phyloP scores from a whole-genome alignment of 2,329 filamentous ascomycete species.

The Chalara sp. region DNA sequence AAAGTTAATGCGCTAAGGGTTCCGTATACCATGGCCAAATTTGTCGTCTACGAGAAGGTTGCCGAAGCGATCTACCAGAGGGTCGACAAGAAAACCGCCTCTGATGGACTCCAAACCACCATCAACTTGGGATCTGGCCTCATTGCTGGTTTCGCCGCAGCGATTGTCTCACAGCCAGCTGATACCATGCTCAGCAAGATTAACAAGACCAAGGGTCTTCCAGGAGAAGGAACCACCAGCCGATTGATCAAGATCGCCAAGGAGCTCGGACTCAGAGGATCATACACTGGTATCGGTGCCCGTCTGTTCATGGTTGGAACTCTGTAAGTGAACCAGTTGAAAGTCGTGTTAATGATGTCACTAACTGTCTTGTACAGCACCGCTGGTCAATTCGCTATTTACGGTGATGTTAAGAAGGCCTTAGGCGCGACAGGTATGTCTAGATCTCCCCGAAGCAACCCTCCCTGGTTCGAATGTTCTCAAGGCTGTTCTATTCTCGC shows the following conservation, averaged over 20 bases:
- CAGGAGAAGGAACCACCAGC: slow-evolving; percentile 75
- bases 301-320: slow-evolving; percentile 58
- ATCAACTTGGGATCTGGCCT: slow-evolving; percentile 77
- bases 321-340: slow-evolving; percentile 10
- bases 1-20: slow-evolving; percentile 45
- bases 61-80: slow-evolving; percentile 63
- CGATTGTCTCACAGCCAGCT: slow-evolving; percentile 80
- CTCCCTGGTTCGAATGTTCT: background rate
- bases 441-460: background rate
- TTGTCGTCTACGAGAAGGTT: slow-evolving; percentile 89
- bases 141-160: slow-evolving; percentile 78
- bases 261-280: slow-evolving; percentile 75
- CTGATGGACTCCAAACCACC: slow-evolving; percentile 63
- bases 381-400: slow-evolving; percentile 80
- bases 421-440: slow-evolving; percentile 44
- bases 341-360: background rate
- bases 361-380: background rate
- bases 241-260: slow-evolving; percentile 83
- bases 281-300: slow-evolving; percentile 75
- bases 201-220: slow-evolving; percentile 87
- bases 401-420: slow-evolving; percentile 66
- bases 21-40: slow-evolving; percentile 92
- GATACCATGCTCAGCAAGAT: slow-evolving; percentile 95
- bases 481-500: too few relatives aligned
- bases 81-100: slow-evolving; percentile 65